These are phyloP conservation scores for Gnomoniopsis sp. DNA, from an alignment of 2,329 filamentous ascomycete species.

Conservation along the genomic window DNA sequence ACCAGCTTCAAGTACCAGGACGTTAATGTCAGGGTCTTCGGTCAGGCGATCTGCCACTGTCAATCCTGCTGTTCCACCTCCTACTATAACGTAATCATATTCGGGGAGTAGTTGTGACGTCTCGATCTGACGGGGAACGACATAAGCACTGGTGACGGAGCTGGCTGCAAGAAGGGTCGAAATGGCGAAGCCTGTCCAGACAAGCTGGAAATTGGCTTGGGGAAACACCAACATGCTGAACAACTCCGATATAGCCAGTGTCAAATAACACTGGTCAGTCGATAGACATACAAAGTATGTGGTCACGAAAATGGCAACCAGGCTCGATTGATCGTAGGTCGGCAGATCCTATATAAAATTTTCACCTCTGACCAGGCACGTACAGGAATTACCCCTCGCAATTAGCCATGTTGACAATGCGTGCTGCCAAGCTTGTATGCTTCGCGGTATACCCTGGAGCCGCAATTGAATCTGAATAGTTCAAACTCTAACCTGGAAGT, in stretches of 20 bases:
- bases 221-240: not conserved
- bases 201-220: conserved; percentile 1
- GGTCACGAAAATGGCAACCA: not conserved
- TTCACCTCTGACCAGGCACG: not conserved
- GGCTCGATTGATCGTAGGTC: not conserved
- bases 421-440: not conserved
- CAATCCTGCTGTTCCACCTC: conserved; percentile 22
- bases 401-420: not conserved
- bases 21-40: conserved; percentile 19
- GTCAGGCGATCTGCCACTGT: conserved; percentile 23
- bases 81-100: conserved; percentile 23
- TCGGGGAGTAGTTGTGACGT: not conserved
- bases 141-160: conserved; percentile 5
- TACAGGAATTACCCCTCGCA: not conserved
- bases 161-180: conserved; percentile 3
- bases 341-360: not conserved
- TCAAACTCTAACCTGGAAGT: too few relatives aligned
- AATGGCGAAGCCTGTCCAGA: conserved; percentile 2
- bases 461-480: too few relatives aligned
- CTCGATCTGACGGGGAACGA: conserved; percentile 2
- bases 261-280: not conserved
- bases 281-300: not conserved
- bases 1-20: conserved; percentile 24
- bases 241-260: not conserved
- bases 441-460: too few relatives aligned